These are phyloP conservation scores for Macrolepiota fuliginosa DNA, from an alignment of 768 basidiomycete species.

Conservation along the genomic window DNA sequence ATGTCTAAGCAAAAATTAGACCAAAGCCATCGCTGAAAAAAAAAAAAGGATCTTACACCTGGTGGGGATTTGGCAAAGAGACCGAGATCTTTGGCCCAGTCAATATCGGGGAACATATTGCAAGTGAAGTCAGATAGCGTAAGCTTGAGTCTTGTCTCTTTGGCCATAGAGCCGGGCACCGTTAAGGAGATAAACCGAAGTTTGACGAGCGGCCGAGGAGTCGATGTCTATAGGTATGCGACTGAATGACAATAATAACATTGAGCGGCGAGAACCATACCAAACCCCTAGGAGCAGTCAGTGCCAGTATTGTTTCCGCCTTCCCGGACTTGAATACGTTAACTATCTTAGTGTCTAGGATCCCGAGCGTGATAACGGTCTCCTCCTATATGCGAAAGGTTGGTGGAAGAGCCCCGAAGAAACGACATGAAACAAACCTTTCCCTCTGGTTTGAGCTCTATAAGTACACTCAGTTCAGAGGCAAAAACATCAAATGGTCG, in stretches of 20 bases:
- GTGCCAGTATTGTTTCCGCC: conserved; percentile 42
- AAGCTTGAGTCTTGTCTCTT: conserved; percentile 74
- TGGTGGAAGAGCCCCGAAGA: neutral
- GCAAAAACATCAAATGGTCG: conserved; percentile 13
- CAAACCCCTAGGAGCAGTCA: conserved; percentile 56
- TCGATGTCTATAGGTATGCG: conserved; percentile 33
- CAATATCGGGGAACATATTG: conserved; percentile 57
- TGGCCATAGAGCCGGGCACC: conserved; percentile 59
- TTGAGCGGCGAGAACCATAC: conserved; percentile 38
- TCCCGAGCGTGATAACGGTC: conserved; percentile 57
- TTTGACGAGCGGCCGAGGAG: conserved; percentile 53
- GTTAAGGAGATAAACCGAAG: conserved; percentile 65
- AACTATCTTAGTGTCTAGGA: conserved; percentile 59
- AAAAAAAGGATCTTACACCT: conserved; percentile 56
- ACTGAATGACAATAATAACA: neutral
- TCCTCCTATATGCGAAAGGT: conserved; percentile 1
- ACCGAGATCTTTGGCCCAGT: conserved; percentile 60
- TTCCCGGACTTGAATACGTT: conserved; percentile 40
- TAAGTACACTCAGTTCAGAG: conserved; percentile 21
- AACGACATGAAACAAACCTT: conserved; percentile 45
- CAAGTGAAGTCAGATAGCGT: conserved; percentile 63
- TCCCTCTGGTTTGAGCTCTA: conserved; percentile 71
- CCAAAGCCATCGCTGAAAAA: neutral
- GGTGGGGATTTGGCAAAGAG: conserved; percentile 80
- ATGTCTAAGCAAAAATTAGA: conserved; percentile 47